Conservation (phyloP, 1,284 basidiomycete genomes). For the Cutaneotrichosporon sp. region DNA sequence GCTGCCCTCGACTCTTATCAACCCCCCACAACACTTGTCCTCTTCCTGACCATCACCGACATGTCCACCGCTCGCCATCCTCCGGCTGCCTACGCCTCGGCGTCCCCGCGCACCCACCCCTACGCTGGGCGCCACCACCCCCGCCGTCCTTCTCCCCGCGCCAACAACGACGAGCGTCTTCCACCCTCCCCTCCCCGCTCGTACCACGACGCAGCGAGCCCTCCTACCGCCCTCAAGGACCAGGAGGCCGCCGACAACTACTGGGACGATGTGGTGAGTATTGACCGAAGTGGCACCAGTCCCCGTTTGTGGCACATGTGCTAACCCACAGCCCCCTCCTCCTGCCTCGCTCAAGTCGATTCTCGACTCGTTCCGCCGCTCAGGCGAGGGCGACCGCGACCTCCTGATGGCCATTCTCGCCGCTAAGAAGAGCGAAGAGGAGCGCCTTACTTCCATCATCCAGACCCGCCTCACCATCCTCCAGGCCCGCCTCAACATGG, state of each 20-base stretch:
- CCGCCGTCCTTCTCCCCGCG: slow-evolving; percentile 2
- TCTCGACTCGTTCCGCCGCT: slow-evolving; percentile 69
- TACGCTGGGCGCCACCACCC: slow-evolving; percentile 4
- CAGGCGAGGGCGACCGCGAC: slow-evolving; percentile 81
- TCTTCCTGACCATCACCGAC: no score
- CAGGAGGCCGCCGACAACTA: slow-evolving; percentile 27
- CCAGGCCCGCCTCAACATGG: slow-evolving; percentile 37
- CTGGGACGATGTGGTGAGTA: slow-evolving; percentile 38
- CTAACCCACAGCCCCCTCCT: slow-evolving; percentile 42
- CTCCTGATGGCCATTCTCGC: slow-evolving; percentile 80
- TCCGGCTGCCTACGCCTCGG: slow-evolving; percentile 5
- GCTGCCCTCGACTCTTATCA: no score
- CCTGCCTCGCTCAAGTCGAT: slow-evolving; percentile 77
- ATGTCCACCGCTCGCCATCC: slow-evolving; percentile 12
- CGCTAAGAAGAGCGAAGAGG: slow-evolving; percentile 83
- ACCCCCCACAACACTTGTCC: no score
- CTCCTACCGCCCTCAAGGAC: slow-evolving; percentile 24
- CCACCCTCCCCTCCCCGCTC: slow-evolving; percentile 42
- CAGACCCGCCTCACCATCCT: slow-evolving; percentile 44
- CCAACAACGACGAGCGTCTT: slow-evolving; percentile 13
- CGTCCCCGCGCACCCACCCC: slow-evolving; percentile 12
- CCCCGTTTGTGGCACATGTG: background rate
- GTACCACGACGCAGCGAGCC: slow-evolving; percentile 32
- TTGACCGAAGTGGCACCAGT: background rate
- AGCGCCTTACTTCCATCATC: slow-evolving; percentile 44